Evolutionary conservation across 768 basidiomycete genomes (phyloP).

Genomic region (Mycena indigotica): DNA sequence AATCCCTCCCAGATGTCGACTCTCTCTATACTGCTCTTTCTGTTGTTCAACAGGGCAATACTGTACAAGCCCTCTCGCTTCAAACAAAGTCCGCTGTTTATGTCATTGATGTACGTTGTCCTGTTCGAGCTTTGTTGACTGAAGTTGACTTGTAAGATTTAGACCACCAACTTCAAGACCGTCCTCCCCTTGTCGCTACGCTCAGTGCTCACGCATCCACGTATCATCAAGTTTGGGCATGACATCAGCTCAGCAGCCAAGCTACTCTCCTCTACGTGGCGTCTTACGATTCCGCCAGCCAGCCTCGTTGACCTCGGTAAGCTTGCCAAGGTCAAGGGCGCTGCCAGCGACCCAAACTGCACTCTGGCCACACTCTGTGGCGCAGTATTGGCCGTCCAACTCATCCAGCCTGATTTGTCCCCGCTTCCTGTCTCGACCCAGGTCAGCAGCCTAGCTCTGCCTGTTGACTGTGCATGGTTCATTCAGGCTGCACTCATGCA

Average conservation of each 20-base stretch:
- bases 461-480: conserved; percentile 17
- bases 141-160: too few species aligned
- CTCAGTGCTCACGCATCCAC: conserved; percentile 4
- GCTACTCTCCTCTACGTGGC: neutral
- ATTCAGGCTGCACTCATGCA: conserved; percentile 6
- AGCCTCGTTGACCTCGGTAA: conserved; percentile 9
- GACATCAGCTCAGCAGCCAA: neutral
- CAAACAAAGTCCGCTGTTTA: neutral
- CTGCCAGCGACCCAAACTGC: neutral
- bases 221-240: conserved; percentile 15
- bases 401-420: neutral
- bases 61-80: neutral
- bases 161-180: neutral
- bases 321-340: conserved; percentile 14
- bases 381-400: neutral
- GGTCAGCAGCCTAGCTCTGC: neutral
- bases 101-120: conserved; percentile 6
- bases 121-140: too few species aligned
- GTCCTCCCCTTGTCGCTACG: conserved; percentile 5
- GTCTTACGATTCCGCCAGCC: neutral
- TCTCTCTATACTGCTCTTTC: conserved; percentile 1
- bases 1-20: neutral
- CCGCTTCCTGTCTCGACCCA: neutral
- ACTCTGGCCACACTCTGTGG: conserved; percentile 6
- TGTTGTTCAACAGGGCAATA: neutral